Evolutionary conservation across 495 filamentous ascomycete genomes (phyloP).

Genomic region (Amorphotheca resinae): DNA sequence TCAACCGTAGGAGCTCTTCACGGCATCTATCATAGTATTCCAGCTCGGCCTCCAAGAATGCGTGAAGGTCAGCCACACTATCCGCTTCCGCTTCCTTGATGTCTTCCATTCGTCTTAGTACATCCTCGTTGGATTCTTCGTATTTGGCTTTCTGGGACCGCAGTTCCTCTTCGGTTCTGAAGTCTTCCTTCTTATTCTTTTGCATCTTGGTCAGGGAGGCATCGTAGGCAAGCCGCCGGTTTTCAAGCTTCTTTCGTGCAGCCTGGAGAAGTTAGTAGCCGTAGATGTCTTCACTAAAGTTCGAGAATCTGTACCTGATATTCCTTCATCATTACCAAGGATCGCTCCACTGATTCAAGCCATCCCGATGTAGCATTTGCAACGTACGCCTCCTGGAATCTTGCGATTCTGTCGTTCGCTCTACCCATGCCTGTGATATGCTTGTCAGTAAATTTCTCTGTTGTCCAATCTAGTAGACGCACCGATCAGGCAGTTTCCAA

Average conservation of each 20-base stretch:
- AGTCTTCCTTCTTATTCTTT: constrained; percentile 88
- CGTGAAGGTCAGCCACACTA: constrained; percentile 63
- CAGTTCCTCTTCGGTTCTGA: constrained; percentile 84
- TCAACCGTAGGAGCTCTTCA: constrained; percentile 47
- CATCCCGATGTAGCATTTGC: constrained; percentile 72
- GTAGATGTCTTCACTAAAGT: constrained; percentile 6
- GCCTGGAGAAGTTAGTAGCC: constrained; percentile 31
- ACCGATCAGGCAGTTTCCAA: constrained; percentile 80
- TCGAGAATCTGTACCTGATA: constrained; percentile 54
- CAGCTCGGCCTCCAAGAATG: constrained; percentile 82
- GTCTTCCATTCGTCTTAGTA: constrained; percentile 87
- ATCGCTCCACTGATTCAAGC: constrained; percentile 85
- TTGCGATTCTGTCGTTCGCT: constrained; percentile 77
- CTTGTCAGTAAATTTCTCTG: constrained; percentile 5
- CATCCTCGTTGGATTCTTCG: constrained; percentile 90
- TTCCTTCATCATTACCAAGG: constrained; percentile 91
- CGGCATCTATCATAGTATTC: constrained; percentile 84
- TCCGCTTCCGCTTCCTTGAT: constrained; percentile 88
- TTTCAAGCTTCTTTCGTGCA: constrained; percentile 91
- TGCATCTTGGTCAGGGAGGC: constrained; percentile 84
- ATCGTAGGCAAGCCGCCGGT: constrained; percentile 81
- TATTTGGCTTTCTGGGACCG: constrained; percentile 90
- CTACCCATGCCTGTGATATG: constrained; percentile 52
- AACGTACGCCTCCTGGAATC: constrained; percentile 77
- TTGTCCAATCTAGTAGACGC: constrained; percentile 21